Percentiles rank a stretch among this genome's conserved stretches.
Conservation (phyloP, 2,329 filamentous ascomycete genomes). For the Trichoderma hamatum region DNA sequence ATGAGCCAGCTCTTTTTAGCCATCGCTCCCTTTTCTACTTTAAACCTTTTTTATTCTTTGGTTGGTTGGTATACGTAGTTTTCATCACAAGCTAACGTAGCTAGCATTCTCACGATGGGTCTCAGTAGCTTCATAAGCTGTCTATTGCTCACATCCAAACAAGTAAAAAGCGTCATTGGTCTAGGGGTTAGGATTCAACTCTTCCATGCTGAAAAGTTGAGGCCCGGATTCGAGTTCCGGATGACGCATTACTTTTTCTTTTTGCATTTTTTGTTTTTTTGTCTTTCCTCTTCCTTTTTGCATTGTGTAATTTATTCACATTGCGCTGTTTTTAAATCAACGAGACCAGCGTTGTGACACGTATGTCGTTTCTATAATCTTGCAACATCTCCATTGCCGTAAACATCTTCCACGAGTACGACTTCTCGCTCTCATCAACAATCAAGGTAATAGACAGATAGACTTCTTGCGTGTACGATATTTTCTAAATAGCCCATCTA, state of each 20-base stretch:
- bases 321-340: background rate
- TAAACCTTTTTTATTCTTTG: background rate
- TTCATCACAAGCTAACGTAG: background rate
- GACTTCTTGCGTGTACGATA: background rate
- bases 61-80: too few relatives aligned
- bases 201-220: constrained; percentile 25
- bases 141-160: background rate
- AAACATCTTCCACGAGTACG: background rate
- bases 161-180: constrained; percentile 18
- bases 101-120: background rate
- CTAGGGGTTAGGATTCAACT: constrained; percentile 27
- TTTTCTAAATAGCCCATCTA: background rate
- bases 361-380: background rate
- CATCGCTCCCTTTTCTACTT: background rate
- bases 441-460: background rate
- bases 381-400: background rate
- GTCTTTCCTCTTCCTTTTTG: background rate
- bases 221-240: constrained; percentile 26
- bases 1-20: background rate
- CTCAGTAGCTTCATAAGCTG: background rate
- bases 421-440: background rate
- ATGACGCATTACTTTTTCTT: constrained; percentile 16
- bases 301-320: background rate
- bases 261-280: background rate
- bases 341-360: background rate